These are phyloP conservation scores for Amanita rubescens DNA, from an alignment of 768 basidiomycete genomes.

Conservation along the genomic window DNA sequence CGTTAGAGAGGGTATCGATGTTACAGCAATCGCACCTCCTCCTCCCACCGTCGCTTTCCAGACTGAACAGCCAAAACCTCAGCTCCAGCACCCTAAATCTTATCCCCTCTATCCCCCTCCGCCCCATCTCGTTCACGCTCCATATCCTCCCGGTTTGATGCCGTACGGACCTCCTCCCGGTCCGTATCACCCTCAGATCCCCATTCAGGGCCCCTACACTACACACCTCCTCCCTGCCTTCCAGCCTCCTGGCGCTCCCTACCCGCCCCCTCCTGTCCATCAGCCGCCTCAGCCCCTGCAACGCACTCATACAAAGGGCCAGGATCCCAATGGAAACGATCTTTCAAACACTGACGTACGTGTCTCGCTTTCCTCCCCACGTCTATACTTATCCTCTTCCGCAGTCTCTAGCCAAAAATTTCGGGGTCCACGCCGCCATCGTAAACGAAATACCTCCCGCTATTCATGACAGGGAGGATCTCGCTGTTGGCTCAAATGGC, in stretches of 20 bases:
- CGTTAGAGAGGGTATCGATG: conserved; percentile 60
- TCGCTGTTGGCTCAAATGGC: conserved; percentile 69
- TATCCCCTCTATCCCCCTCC: conserved; percentile 30
- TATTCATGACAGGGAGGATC: conserved; percentile 56
- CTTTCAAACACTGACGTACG: conserved; percentile 61
- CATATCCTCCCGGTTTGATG: conserved; percentile 34
- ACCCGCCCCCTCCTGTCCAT: conserved; percentile 19
- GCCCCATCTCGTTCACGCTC: conserved; percentile 32
- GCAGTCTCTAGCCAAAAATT: conserved; percentile 66
- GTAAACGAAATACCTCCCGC: conserved; percentile 49
- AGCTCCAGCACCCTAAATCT: conserved; percentile 20
- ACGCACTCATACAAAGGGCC: conserved; percentile 49
- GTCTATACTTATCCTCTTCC: conserved; percentile 1
- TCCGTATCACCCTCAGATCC: conserved; percentile 29
- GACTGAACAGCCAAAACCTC: conserved; percentile 19
- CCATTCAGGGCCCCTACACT: conserved; percentile 38
- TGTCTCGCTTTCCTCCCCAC: not conserved
- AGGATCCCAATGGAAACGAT: conserved; percentile 75
- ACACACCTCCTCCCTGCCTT: conserved; percentile 58
- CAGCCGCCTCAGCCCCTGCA: conserved; percentile 9
- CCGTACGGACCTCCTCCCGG: conserved; percentile 28
- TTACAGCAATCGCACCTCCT: conserved; percentile 21
- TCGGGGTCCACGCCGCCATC: conserved; percentile 70
- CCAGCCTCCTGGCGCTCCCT: conserved; percentile 34
- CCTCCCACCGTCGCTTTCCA: conserved; percentile 24